Percentiles rank a stretch among this genome's conserved stretches.
phyloP scores from a whole-genome alignment of 140 eudicot species.

The Bidens hawaiensis region DNA sequence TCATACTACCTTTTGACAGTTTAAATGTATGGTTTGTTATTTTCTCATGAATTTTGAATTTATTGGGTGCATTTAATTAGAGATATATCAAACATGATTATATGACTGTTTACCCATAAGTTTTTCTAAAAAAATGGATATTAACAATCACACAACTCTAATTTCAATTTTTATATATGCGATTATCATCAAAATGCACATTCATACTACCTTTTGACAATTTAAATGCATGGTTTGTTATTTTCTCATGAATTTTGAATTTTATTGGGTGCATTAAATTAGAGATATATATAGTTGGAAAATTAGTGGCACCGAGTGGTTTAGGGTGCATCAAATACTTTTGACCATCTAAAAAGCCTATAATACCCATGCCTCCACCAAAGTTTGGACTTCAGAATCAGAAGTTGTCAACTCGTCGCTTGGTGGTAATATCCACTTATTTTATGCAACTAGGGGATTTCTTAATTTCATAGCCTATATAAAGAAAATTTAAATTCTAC shows the following conservation, averaged over 20 bases:
- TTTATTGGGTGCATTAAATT: background rate
- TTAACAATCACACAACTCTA: no score
- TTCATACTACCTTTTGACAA: slow-evolving; percentile 2
- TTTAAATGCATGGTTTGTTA: background rate
- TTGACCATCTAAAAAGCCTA: slow-evolving; percentile 5
- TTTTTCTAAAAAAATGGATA: no score
- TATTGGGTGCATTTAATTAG: background rate
- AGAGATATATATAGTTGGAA: background rate
- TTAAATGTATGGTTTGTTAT: background rate
- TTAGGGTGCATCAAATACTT: slow-evolving; percentile 6
- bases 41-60: background rate
- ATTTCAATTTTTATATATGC: background rate
- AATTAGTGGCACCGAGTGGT: slow-evolving; percentile 4
- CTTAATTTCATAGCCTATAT: background rate
- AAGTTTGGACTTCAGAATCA: background rate
- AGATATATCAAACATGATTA: no score
- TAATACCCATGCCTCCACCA: slow-evolving; percentile 7
- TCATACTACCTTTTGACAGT: slow-evolving; percentile 1
- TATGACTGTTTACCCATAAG: no score
- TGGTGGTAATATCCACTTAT: background rate
- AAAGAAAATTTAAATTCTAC: no score
- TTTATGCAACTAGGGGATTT: background rate
- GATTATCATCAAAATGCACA: background rate
- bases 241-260: background rate
- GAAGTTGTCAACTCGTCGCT: background rate